A percentile compares a stretch with the other conserved stretches of the same genome.
phyloP scores from a whole-genome alignment of 352 stramenopile genomes.

The Globisporangium emineosum region DNA sequence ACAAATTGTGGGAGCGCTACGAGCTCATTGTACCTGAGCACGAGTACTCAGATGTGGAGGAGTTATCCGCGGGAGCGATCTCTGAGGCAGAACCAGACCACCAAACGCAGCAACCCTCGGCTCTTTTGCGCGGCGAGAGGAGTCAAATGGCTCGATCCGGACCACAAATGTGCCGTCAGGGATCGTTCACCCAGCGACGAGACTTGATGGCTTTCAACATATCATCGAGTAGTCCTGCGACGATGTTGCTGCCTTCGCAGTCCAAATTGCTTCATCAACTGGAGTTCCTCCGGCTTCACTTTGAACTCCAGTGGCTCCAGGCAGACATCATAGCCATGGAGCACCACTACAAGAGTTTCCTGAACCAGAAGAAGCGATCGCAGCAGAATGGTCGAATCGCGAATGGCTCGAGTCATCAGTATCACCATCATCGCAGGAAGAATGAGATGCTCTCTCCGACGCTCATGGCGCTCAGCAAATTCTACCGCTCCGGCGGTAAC shows the following conservation, averaged over 20 bases:
- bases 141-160: background rate
- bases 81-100: background rate
- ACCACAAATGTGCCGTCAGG: background rate
- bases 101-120: background rate
- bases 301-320: constrained; percentile 47
- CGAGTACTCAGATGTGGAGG: background rate
- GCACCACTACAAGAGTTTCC: constrained; percentile 38
- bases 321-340: constrained; percentile 39
- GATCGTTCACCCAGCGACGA: constrained; percentile 6
- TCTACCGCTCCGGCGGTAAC: constrained; percentile 3
- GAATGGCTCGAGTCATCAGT: background rate
- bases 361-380: constrained; percentile 33
- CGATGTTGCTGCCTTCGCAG: constrained; percentile 2
- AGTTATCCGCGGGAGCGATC: background rate
- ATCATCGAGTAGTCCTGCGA: background rate
- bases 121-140: background rate
- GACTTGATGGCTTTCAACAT: background rate
- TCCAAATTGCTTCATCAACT: constrained; percentile 11
- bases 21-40: constrained; percentile 10
- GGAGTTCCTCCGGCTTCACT: constrained; percentile 33
- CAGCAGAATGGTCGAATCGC: constrained; percentile 12
- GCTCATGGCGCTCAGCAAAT: constrained; percentile 11
- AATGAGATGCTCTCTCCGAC: background rate
- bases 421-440: background rate
- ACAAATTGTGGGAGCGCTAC: constrained; percentile 18